phyloP scores from a whole-genome alignment of 768 basidiomycete species.

The Coprinopsis strossmayeri region DNA sequence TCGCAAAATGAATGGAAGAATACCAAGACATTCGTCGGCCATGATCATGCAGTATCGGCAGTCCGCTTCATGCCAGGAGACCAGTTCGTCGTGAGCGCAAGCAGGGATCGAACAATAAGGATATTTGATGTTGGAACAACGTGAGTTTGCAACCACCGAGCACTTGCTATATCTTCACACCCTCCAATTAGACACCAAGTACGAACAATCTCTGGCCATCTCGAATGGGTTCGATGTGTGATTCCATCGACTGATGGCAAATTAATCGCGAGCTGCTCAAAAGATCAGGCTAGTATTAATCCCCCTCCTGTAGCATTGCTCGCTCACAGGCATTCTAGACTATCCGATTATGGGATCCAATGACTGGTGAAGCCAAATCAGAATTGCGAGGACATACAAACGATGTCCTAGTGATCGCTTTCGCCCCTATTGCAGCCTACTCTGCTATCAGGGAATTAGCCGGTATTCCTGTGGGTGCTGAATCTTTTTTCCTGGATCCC shows the following conservation, averaged over 20 bases:
- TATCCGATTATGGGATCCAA: slow-evolving; percentile 66
- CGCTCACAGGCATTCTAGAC: slow-evolving; percentile 41
- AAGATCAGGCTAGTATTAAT: slow-evolving; percentile 64
- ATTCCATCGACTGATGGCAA: slow-evolving; percentile 66
- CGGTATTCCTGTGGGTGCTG: slow-evolving; percentile 52
- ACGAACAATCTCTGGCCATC: slow-evolving; percentile 69
- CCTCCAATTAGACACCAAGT: slow-evolving; percentile 53
- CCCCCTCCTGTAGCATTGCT: neutral
- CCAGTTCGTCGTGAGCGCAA: slow-evolving; percentile 77
- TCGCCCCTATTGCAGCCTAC: slow-evolving; percentile 74
- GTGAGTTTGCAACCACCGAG: slow-evolving; percentile 35
- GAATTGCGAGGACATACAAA: slow-evolving; percentile 87
- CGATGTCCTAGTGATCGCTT: slow-evolving; percentile 75
- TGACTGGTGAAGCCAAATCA: slow-evolving; percentile 69
- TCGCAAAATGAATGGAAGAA: slow-evolving; percentile 88
- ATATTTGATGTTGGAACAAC: slow-evolving; percentile 84
- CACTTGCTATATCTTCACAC: neutral
- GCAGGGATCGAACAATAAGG: slow-evolving; percentile 80
- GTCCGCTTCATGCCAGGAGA: slow-evolving; percentile 84
- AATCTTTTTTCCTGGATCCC: slow-evolving; percentile 1
- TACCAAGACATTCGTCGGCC: slow-evolving; percentile 78
- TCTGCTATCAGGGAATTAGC: slow-evolving; percentile 71
- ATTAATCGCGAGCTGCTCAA: slow-evolving; percentile 73
- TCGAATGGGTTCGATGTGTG: slow-evolving; percentile 78
- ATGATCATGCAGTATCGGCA: slow-evolving; percentile 87